A percentile compares a stretch with the other conserved stretches of the same genome.
Evolutionary conservation across 371 early-diverging fungal species (phyloP).

Genomic region (Catenaria anguillulae): DNA sequence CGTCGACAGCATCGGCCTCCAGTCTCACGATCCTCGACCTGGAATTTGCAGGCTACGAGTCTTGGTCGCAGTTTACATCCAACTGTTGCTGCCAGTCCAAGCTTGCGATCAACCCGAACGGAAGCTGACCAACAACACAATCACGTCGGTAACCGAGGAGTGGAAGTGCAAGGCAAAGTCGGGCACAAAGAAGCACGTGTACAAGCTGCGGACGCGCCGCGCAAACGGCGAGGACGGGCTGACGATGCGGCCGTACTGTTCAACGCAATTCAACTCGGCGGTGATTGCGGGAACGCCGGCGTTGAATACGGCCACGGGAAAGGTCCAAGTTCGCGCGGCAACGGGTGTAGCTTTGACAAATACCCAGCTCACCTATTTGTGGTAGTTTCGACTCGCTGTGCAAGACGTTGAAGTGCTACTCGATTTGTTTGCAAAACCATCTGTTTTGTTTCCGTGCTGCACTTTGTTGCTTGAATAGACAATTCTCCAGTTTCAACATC

Average conservation of each 20-base stretch:
- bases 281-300: background rate
- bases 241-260: slow-evolving; percentile 6
- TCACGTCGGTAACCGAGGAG: background rate
- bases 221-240: background rate
- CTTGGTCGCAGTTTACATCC: slow-evolving; percentile 4
- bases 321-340: background rate
- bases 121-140: background rate
- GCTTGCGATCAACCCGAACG: background rate
- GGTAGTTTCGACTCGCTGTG: background rate
- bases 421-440: no score
- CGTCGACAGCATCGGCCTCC: background rate
- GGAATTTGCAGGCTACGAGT: slow-evolving; percentile 9
- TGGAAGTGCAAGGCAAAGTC: slow-evolving; percentile 1
- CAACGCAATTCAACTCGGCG: background rate
- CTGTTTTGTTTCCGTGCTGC: no score
- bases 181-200: background rate
- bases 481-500: no score
- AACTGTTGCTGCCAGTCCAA: slow-evolving; percentile 8
- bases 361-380: background rate
- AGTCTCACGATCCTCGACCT: no score
- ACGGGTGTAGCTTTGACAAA: background rate
- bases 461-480: no score
- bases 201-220: slow-evolving; percentile 6
- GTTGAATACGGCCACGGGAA: background rate
- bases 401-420: no score